Evolutionary conservation across 306 rosid genomes (phyloP).

Genomic region (Trifolium dubium): DNA sequence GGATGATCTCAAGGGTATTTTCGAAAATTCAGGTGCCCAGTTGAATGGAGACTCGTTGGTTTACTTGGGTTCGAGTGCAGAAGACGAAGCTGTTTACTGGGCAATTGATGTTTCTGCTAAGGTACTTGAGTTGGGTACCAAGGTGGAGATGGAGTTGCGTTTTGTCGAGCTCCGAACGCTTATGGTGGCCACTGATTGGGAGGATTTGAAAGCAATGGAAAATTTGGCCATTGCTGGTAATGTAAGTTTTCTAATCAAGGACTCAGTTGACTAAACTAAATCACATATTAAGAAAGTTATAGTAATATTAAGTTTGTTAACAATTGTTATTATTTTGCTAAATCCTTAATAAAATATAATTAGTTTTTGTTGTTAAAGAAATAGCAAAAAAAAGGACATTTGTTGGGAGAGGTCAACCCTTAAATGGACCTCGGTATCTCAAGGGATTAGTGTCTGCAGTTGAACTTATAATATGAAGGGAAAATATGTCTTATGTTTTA

Average conservation of each 20-base stretch:
- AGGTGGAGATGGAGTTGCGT: conserved; percentile 30
- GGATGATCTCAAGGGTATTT: conserved; percentile 51
- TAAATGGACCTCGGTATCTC: too few species aligned
- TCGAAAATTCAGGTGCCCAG: conserved; percentile 51
- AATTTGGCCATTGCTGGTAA: conserved; percentile 90
- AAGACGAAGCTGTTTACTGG: conserved; percentile 75
- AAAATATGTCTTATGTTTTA: too few species aligned
- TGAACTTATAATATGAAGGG: too few species aligned
- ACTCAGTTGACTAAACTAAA: too few species aligned
- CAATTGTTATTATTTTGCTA: too few species aligned
- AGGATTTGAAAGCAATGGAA: conserved; percentile 60
- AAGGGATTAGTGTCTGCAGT: too few species aligned
- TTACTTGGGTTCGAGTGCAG: conserved; percentile 66
- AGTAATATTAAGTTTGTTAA: too few species aligned
- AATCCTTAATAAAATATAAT: too few species aligned
- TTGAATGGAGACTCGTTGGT: conserved; percentile 67
- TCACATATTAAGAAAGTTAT: too few species aligned
- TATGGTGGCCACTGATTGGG: conserved; percentile 94
- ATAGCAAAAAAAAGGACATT: too few species aligned
- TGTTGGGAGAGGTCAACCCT: too few species aligned
- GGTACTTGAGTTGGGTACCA: conserved; percentile 52
- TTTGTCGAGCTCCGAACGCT: conserved; percentile 86
- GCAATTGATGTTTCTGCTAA: conserved; percentile 74
- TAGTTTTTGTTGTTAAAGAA: too few species aligned
- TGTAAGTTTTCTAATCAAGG: conserved; percentile 51